phyloP scores from a whole-genome alignment of 805 yeast genomes.

The Alloascoidea africana region DNA sequence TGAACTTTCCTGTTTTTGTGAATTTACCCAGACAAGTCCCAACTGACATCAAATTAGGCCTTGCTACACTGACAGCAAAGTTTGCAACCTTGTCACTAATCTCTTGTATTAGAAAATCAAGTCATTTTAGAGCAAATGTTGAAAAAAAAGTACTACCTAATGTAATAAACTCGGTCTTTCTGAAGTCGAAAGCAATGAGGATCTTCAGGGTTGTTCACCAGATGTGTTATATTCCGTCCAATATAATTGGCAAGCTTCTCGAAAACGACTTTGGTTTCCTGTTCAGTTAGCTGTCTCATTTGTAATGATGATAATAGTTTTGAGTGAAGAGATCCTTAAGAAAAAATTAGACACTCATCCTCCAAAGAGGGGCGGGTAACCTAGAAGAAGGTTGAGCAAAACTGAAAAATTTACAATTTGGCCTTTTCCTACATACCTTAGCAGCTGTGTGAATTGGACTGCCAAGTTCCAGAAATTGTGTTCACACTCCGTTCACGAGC shows the following conservation, averaged over 20 bases:
- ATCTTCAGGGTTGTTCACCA: slow-evolving; percentile 69
- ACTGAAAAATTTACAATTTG: no score
- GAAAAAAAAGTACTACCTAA: no score
- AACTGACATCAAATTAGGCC: slow-evolving; percentile 80
- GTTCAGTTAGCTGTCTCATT: slow-evolving; percentile 94
- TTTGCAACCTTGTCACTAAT: slow-evolving; percentile 59
- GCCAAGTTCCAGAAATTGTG: no score
- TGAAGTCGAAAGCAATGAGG: slow-evolving; percentile 93
- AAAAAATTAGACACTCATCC: no score
- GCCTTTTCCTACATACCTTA: no score
- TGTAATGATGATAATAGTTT: slow-evolving; percentile 4
- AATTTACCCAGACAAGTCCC: slow-evolving; percentile 94
- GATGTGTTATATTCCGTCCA: slow-evolving; percentile 84
- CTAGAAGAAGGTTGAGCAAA: no score
- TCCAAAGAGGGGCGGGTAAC: no score
- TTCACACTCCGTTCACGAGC: no score
- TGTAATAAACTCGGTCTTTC: slow-evolving; percentile 92
- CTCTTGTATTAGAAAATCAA: slow-evolving; percentile 2
- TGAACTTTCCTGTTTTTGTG: slow-evolving; percentile 93
- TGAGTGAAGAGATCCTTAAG: slow-evolving; percentile 2
- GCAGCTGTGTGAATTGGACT: no score
- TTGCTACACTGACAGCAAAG: slow-evolving; percentile 79
- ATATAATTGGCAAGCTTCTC: slow-evolving; percentile 93
- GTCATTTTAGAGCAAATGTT: neutral
- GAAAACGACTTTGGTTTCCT: slow-evolving; percentile 89